These are phyloP conservation scores for Pestalotiopsis sp. DNA, from an alignment of 2,329 filamentous ascomycete genomes.

Conservation along the genomic window DNA sequence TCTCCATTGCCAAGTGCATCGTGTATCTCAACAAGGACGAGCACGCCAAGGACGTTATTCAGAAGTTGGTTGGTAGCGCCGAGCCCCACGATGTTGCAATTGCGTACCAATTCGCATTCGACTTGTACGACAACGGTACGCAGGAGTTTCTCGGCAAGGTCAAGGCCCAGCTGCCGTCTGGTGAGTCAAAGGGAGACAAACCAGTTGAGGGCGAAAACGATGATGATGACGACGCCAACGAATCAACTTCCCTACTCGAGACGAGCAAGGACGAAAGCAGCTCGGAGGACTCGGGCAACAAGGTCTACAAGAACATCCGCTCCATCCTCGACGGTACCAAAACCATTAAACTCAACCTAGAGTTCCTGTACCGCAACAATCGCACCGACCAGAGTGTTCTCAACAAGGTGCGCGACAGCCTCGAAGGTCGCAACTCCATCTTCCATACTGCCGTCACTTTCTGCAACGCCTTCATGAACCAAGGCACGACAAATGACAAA, in stretches of 20 bases:
- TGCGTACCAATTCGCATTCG: conserved; percentile 97
- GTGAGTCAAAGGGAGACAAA: conserved; percentile 43
- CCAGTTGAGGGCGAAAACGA: conserved; percentile 44
- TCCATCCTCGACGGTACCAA: conserved; percentile 83
- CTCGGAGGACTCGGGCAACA: conserved; percentile 45
- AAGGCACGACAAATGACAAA: conserved; percentile 95
- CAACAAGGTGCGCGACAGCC: conserved; percentile 93
- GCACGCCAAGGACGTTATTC: conserved; percentile 85
- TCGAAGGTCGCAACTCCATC: conserved; percentile 95
- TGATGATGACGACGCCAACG: conserved; percentile 45
- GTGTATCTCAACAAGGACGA: conserved; percentile 93
- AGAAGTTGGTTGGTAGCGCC: conserved; percentile 77
- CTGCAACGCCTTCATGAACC: conserved; percentile 99
- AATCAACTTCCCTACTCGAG: conserved; percentile 53
- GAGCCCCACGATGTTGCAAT: conserved; percentile 79
- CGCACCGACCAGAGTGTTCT: conserved; percentile 89
- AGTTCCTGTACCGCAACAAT: conserved; percentile 96
- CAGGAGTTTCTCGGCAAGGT: conserved; percentile 95
- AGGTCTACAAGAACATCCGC: conserved; percentile 65
- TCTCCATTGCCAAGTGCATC: conserved; percentile 96
- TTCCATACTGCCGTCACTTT: conserved; percentile 98
- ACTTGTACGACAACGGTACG: conserved; percentile 97
- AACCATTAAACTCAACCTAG: conserved; percentile 91
- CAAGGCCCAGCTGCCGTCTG: conserved; percentile 73
- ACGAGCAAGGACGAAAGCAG: conserved; percentile 58